These are phyloP conservation scores for Solanum ossicruentum DNA, from an alignment of 257 asterid genomes.

Conservation along the genomic window DNA sequence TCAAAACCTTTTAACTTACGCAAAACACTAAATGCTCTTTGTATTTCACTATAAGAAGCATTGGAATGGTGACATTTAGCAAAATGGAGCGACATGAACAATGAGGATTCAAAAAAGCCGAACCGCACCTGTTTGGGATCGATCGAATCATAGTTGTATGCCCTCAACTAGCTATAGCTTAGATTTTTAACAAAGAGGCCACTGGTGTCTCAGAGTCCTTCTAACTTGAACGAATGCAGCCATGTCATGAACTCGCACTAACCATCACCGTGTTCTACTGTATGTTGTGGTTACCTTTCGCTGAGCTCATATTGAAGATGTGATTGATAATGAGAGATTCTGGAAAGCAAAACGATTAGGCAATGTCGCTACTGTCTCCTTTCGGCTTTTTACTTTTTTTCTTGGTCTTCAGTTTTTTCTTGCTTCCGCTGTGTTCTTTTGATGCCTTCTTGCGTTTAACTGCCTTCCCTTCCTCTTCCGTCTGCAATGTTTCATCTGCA, in stretches of 20 bases:
- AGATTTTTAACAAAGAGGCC: neutral
- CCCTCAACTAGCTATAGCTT: neutral
- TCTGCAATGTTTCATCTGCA: constrained; percentile 1
- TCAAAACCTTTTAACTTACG: neutral
- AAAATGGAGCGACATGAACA: neutral
- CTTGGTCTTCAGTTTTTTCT: constrained; percentile 37
- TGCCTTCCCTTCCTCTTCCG: constrained; percentile 12
- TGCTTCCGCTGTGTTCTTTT: constrained; percentile 17
- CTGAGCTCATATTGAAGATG: neutral
- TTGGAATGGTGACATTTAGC: neutral
- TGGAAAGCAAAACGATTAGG: neutral
- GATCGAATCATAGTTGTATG: neutral
- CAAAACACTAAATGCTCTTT: neutral
- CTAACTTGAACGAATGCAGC: neutral
- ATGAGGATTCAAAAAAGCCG: neutral
- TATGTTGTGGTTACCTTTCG: neutral
- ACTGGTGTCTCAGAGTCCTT: neutral
- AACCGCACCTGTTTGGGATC: neutral
- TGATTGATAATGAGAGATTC: neutral
- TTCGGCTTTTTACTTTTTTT: constrained; percentile 19
- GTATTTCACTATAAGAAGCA: neutral
- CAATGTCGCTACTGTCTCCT: neutral
- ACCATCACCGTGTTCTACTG: neutral
- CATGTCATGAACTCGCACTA: neutral
- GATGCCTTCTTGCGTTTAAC: constrained; percentile 28